A percentile compares a stretch with the other conserved stretches of the same genome.
These are phyloP conservation scores for Neonectria faginata DNA, from an alignment of 2,329 filamentous ascomycete species.

Conservation along the genomic window DNA sequence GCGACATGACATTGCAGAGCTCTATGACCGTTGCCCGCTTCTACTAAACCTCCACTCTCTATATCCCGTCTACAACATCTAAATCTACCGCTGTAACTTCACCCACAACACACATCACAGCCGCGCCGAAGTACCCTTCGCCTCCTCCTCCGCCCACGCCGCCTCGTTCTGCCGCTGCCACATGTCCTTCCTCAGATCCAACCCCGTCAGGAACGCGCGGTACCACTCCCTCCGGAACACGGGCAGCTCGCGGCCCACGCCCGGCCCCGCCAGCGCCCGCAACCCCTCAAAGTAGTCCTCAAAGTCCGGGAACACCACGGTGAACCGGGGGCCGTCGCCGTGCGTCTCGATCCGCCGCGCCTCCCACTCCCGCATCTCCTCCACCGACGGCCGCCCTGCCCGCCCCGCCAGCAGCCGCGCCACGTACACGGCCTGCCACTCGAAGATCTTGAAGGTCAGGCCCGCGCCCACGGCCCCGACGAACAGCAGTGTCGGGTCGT, in stretches of 20 bases:
- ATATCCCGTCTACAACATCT: neutral
- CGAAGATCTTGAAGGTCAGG: slow-evolving; percentile 75
- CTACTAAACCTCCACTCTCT: neutral
- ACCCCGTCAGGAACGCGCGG: slow-evolving; percentile 63
- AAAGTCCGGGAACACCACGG: slow-evolving; percentile 69
- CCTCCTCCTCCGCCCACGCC: slow-evolving; percentile 26
- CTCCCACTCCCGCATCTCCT: slow-evolving; percentile 69
- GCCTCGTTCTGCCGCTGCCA: slow-evolving; percentile 64
- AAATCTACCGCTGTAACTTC: neutral
- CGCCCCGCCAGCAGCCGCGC: slow-evolving; percentile 69
- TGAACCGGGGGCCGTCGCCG: slow-evolving; percentile 68
- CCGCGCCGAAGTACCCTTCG: neutral
- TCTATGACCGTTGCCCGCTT: neutral
- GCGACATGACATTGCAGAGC: neutral
- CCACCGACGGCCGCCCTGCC: slow-evolving; percentile 59
- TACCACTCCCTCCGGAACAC: slow-evolving; percentile 60
- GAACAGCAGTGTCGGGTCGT: slow-evolving; percentile 67
- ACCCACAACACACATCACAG: slow-evolving; percentile 3
- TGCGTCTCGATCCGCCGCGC: slow-evolving; percentile 62
- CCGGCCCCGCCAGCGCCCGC: slow-evolving; percentile 61
- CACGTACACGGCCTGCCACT: slow-evolving; percentile 74
- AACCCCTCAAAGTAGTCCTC: slow-evolving; percentile 72
- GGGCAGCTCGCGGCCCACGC: slow-evolving; percentile 59
- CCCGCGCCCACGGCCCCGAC: slow-evolving; percentile 68
- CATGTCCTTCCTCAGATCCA: slow-evolving; percentile 68